A percentile compares a stretch with the other conserved stretches of the same genome.
These are phyloP conservation scores for Centrapalus pauciflorus DNA, from an alignment of 129 eudicot genomes.

Conservation along the genomic window DNA sequence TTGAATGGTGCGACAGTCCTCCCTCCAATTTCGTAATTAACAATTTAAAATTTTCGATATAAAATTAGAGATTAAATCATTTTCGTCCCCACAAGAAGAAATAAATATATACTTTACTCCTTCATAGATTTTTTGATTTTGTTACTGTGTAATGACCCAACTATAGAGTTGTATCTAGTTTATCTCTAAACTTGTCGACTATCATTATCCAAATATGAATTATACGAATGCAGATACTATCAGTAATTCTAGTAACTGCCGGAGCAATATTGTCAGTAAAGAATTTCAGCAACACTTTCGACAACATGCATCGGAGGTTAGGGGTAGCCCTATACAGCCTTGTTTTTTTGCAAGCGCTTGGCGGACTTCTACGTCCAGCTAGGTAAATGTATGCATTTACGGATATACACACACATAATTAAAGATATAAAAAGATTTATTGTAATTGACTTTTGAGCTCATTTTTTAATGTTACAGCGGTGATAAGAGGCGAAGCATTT, in stretches of 20 bases:
- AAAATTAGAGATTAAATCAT: too few relatives aligned
- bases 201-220: too few relatives aligned
- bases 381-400: slow-evolving; percentile 34
- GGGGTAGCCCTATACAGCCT: slow-evolving; percentile 74
- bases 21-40: too few relatives aligned
- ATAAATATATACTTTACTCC: not conserved
- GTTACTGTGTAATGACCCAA: too few relatives aligned
- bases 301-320: slow-evolving; percentile 72
- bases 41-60: too few relatives aligned
- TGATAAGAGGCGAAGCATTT: slow-evolving; percentile 41
- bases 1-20: too few relatives aligned
- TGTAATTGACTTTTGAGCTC: not conserved
- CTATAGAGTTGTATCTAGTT: too few relatives aligned
- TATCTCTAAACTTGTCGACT: too few relatives aligned
- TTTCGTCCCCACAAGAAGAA: not conserved
- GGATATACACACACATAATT: not conserved
- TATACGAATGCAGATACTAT: slow-evolving; percentile 62
- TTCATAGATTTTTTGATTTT: not conserved
- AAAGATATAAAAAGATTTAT: too few relatives aligned
- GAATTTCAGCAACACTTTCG: slow-evolving; percentile 70
- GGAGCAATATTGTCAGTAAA: slow-evolving; percentile 70
- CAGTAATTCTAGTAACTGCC: slow-evolving; percentile 57
- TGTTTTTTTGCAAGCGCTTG: slow-evolving; percentile 59
- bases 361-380: slow-evolving; percentile 63
- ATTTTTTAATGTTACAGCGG: slow-evolving; percentile 39